These are phyloP conservation scores for Suhomyces taliae DNA, from an alignment of 1,139 yeast genomes.

Conservation along the genomic window DNA sequence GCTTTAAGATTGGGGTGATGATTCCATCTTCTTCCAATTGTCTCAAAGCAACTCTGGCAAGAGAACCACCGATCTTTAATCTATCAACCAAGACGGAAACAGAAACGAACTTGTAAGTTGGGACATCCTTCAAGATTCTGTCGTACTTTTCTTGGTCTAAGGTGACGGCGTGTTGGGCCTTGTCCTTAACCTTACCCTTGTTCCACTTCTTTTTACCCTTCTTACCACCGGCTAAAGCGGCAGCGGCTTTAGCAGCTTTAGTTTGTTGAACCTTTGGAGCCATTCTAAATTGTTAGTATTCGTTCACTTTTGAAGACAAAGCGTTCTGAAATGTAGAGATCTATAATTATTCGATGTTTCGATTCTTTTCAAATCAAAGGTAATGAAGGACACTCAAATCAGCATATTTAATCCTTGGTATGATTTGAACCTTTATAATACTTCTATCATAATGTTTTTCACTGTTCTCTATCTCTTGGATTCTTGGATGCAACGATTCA, in stretches of 20 bases:
- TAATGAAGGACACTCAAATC: too few species aligned
- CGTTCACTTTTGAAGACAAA: background rate
- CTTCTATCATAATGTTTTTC: too few species aligned
- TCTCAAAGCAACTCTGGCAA: conserved; percentile 97
- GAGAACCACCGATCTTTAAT: conserved; percentile 98
- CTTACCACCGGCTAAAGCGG: conserved; percentile 99
- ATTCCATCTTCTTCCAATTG: conserved; percentile 95
- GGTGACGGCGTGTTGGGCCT: conserved; percentile 98
- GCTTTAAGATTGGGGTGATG: conserved; percentile 91
- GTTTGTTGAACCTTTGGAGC: conserved; percentile 99
- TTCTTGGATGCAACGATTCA: too few species aligned
- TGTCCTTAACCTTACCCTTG: conserved; percentile 99
- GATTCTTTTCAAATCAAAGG: too few species aligned
- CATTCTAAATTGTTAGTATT: conserved; percentile 61
- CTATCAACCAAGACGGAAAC: conserved; percentile 98
- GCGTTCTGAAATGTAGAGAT: background rate
- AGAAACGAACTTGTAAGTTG: conserved; percentile 97
- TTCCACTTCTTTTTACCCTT: conserved; percentile 99
- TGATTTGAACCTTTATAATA: too few species aligned
- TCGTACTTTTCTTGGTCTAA: conserved; percentile 98
- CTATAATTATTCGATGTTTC: too few species aligned
- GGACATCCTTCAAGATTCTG: conserved; percentile 99
- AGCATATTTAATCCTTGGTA: too few species aligned
- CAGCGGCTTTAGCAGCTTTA: conserved; percentile 99
- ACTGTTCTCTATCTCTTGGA: too few species aligned